Evolutionary conservation across 768 basidiomycete genomes (phyloP), one percentile per base, ranked within the genome.

Genomic region (Macrolepiota fuliginosa): DNA sequence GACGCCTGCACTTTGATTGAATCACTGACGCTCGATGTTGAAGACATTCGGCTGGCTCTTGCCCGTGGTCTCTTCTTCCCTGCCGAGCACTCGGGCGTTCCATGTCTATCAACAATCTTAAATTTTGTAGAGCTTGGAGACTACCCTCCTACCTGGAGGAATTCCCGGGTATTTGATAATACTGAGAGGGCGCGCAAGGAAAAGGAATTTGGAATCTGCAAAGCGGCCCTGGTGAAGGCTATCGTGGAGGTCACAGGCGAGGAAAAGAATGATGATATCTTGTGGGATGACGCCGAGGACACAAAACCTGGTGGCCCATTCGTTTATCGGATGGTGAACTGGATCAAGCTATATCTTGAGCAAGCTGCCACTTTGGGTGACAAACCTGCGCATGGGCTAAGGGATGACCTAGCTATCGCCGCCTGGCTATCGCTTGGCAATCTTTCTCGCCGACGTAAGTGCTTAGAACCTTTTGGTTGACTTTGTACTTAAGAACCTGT

Each of bases 171-270:
- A 7, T 72, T 78, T 40, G 74, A 73, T 1, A 87, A 85, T 39
- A 68, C 76, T 49, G 84, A 90, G 60, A 77, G 77, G 62, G 78
- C 80, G 62, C 74, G 78, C 52, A 88, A 84, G 73, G 85, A 90
- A 70, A 89, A 89, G 70, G 80, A 82, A 1, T 90, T 96, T 64
- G 85, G 87, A 65, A 83, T 88, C 29, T 92, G 92, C 75, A 96
- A 95, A 74, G 90, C 88, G 3, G 92, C 91, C 0, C 77, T 94
- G 9, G 88, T 94, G 72, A 93, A 94, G 67, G 84, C 89, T 2
- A 83, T 95, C 15, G 92, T 96, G 29, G 93, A 94, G 68, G 85
- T 91, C 42, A 85, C 91, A 9, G 92, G 92, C 40, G 90, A 93
- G 69, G 89, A 90, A 64, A 84, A 81, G 65, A 93, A 91, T 65